These are phyloP conservation scores for Dioscorea zingiberensis DNA, from an alignment of 106 monocot genomes.

Conservation along the genomic window DNA sequence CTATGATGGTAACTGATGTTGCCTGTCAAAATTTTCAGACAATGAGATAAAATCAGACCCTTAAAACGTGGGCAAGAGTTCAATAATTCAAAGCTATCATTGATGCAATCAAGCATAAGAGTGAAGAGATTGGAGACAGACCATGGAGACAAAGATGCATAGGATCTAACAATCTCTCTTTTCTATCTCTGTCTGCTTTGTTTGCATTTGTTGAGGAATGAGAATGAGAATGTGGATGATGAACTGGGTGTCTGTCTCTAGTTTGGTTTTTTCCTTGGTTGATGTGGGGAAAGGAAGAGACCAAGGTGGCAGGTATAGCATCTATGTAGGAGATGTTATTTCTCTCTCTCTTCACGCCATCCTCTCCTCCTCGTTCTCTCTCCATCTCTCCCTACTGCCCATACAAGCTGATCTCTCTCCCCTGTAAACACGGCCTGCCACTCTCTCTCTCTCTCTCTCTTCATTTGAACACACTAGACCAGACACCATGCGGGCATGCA, in stretches of 20 bases:
- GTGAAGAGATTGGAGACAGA: neutral
- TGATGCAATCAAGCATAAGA: neutral
- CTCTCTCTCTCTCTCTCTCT: conserved; percentile 1
- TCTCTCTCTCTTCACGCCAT: conserved; percentile 5
- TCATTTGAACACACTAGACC: neutral
- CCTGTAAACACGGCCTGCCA: neutral
- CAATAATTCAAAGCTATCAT: too few species aligned
- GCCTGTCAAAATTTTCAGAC: conserved; percentile 22
- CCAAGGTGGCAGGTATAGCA: too few species aligned
- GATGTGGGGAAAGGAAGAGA: too few species aligned
- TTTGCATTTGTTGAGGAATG: too few species aligned
- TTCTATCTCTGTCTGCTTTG: too few species aligned
- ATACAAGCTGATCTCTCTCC: too few species aligned
- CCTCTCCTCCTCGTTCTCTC: neutral
- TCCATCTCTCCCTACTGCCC: too few species aligned
- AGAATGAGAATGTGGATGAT: too few species aligned
- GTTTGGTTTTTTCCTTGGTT: too few species aligned
- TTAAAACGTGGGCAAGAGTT: too few species aligned
- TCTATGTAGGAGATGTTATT: neutral
- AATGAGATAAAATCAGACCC: neutral
- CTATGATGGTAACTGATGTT: conserved; percentile 49
- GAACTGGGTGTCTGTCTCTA: too few species aligned
- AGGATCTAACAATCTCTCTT: neutral
- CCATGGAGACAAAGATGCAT: neutral
- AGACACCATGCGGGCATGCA: neutral